Evolutionary conservation across 495 filamentous ascomycete species (phyloP).

Genomic region (Rostrohypoxylon terebratum): DNA sequence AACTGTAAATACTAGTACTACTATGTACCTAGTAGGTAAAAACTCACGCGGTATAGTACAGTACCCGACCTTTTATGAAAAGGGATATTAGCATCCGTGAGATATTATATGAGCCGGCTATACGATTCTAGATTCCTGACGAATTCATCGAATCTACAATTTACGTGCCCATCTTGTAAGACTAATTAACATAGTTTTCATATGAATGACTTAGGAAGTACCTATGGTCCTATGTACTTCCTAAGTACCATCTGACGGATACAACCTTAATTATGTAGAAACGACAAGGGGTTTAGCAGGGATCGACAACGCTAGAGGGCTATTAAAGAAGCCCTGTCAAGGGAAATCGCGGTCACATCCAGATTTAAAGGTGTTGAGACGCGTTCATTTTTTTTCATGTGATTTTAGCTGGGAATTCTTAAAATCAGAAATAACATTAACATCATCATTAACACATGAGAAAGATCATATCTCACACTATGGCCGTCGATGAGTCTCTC

Average conservation of each 20-base stretch:
- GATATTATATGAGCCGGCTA: not conserved
- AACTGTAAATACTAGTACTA: constrained; percentile 20
- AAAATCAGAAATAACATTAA: too few relatives aligned
- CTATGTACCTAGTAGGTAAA: too few relatives aligned
- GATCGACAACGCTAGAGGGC: constrained; percentile 20
- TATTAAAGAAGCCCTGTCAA: constrained; percentile 13
- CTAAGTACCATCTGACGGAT: not conserved
- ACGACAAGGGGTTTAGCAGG: constrained; percentile 15
- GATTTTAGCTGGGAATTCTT: not conserved
- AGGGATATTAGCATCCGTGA: too few relatives aligned
- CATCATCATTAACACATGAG: not conserved
- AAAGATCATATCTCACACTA: constrained; percentile 24
- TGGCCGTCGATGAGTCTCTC: constrained; percentile 42
- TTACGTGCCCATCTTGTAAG: not conserved
- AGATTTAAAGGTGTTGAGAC: constrained; percentile 27
- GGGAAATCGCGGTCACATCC: constrained; percentile 21
- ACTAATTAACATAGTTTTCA: not conserved
- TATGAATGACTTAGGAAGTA: constrained; percentile 8
- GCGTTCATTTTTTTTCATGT: constrained; percentile 11
- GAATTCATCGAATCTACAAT: not conserved
- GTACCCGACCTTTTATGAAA: too few relatives aligned
- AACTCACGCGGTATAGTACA: too few relatives aligned
- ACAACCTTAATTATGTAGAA: constrained; percentile 18
- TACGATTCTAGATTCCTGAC: too few relatives aligned
- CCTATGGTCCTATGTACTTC: not conserved